Evolutionary conservation across 768 basidiomycete genomes (phyloP), one percentile per base, ranked within the genome.

Genomic region (Wakefieldia striispora): DNA sequence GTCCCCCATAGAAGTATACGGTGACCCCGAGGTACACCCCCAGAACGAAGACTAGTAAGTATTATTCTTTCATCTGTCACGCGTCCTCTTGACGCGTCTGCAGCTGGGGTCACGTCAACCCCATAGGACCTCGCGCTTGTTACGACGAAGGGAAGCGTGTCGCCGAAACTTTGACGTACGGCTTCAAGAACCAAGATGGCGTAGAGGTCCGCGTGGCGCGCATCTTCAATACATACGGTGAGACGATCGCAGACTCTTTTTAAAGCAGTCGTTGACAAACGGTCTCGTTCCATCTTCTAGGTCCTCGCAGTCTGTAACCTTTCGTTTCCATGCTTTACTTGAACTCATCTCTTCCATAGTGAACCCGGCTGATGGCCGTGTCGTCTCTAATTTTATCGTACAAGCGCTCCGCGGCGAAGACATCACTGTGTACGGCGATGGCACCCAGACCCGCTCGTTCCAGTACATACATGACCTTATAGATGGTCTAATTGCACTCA

Each of bases 71-170:
- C 38, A 6, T 29, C 13, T 41, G 33, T 8, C 17, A 36, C 37
- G 33, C 55, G 31, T 57, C 55, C 8, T 63, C 50, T 21, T 58
- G 51, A 54, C 56, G 43, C 40, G 34, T 53, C 40, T 49, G 46
- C 49, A 93, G 91, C 70, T 97, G 94, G 94, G 95, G 94, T 40
- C 86, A 98, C 70, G 97, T 99, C 64, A 99, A 99, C 76, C 94
- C 94, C 37, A 97, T 95, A 60, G 97, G 97, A 20, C 91, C 91
- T 51, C 90, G 97, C 54, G 95, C 95, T n/a, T 99, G 97, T 71
- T 99, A 99, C 66, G 97, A 99, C 64, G 97, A 99, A 72, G 97
- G 97, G 42, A 99, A 99, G 75, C 93, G 97, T 60, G 95, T 98
- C 34, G 95, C 97, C 35, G 97, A 99, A 73, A 97, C 95, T 16